Conservation (phyloP, 345 rosid species). For the Eucalyptus polyanthemos region DNA sequence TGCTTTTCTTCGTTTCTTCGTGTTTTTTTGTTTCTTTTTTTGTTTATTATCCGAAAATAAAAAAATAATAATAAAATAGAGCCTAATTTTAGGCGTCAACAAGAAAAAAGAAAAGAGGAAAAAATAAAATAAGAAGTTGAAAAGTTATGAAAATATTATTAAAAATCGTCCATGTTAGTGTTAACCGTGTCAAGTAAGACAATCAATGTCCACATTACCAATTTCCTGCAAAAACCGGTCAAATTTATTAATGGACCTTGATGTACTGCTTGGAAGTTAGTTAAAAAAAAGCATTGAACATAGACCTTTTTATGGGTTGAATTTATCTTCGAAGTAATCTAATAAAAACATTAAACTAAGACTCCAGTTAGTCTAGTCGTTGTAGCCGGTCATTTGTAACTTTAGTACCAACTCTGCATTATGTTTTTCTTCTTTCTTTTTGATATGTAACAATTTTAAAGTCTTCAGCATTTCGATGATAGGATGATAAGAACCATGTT, state of each 20-base stretch:
- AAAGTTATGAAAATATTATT: too few relatives aligned
- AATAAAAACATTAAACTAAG: not conserved
- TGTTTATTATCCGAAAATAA: too few relatives aligned
- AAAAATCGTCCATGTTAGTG: rapidly evolving
- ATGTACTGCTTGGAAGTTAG: not conserved
- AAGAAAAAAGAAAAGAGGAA: too few relatives aligned
- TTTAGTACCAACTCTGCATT: not conserved
- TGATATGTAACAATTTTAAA: too few relatives aligned
- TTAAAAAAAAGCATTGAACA: not conserved
- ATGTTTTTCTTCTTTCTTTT: too few relatives aligned
- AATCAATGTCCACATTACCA: rapidly evolving
- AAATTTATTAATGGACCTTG: not conserved
- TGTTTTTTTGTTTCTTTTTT: too few relatives aligned
- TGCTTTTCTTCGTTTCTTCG: too few relatives aligned
- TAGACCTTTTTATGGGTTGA: not conserved
- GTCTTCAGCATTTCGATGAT: too few relatives aligned
- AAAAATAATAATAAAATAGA: too few relatives aligned
- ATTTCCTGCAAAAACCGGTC: not conserved
- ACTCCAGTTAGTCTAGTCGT: not conserved
- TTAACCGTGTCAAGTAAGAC: rapidly evolving
- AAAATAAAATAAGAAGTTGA: too few relatives aligned
- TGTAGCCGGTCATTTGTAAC: not conserved
- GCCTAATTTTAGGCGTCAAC: too few relatives aligned
- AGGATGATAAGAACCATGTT: too few relatives aligned
- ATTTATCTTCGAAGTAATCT: not conserved